Evolutionary conservation across 1,284 basidiomycete species (phyloP), one percentile per base, ranked within the genome.

Genomic region (Pseudozyma flocculosa): DNA sequence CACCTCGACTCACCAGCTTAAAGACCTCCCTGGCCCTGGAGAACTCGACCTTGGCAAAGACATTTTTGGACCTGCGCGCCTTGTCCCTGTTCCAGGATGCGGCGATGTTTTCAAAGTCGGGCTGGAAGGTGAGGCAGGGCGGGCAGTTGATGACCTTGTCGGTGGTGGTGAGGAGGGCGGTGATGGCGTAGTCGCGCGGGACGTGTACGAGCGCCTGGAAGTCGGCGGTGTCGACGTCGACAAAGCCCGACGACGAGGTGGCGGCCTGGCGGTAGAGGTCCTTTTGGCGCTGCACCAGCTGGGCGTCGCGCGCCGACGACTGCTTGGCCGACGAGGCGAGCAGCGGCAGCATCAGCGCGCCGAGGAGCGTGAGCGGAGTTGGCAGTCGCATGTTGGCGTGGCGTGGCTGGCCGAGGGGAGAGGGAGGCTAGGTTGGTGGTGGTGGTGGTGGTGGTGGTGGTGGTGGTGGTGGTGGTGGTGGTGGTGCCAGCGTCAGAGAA

Each of bases 21-120:
- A 73, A 74, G 8, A 71, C 47, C 37, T 59, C 48, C 39, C 55
- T 44, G 1, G 48, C 65, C 1, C 66, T 49, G 17, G 40, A 45
- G 43, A 71, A 74, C 45, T 74, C 70, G 44, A 70, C 49, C 40
- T 61, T 55, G 43, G 63, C 43, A 44, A 74, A 72, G 34, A 73
- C 60, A 37, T 70, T 55, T 32, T 60, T 62, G 3, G 29, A 4
- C 41, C 61, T 61, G 37, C 58, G 48, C 13, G 50, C 21, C 24
- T 50, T 47, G 40, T 58, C 48, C 22, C 52, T 61, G 30, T 50
- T 57, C 61, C 68, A 72, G 32, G 60, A 56, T n/a, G 45, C 45
- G 17, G 72, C 55, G 7, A 72, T 23, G 14, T 43, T 53, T 11
- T 72, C 64, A 40, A 70, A 73, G 34, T 66, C 57, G 17, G 72